Evolutionary conservation across 495 filamentous ascomycete species (phyloP), one percentile per base, ranked within the genome.

Genomic region (Elasticomyces elasticus): DNA sequence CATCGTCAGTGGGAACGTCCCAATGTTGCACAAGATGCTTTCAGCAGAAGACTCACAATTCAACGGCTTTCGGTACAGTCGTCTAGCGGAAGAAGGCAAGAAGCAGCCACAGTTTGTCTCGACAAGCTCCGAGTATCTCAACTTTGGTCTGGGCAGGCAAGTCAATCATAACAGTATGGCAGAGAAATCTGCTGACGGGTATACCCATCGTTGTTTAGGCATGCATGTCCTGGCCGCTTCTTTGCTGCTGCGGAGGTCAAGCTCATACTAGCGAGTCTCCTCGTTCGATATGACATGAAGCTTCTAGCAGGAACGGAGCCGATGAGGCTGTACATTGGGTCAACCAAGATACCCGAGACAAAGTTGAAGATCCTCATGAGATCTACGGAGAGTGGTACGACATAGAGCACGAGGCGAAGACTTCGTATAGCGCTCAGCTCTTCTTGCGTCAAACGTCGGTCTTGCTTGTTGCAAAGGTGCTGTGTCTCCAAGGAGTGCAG

Each of bases 161-260:
- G 43, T 22, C 11, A 10, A 27, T 23, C 11, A 47, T n/a, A 10
- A 5, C 24, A 22, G 20, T 47, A 22, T 22, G 43, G 27, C 11
- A 10, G 4, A 25, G 11, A 23, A 5, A 17, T 17, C 5, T 27
- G 6, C 33, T 13, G 24, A 12, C 20, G 5, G 20, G 6, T 9
- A 6, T 43, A n/a, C 31, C 10, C 40, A 17, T 43, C 40, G 20
- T 17, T 12, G 17, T 30, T 24, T 41, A 11, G 6, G 13, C 27
- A 30, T 6, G 45, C 45, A 26, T 49, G 73, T 44, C 71, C 71
- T 1, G 72, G 72, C 0, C 63, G 72, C 1, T 73, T 73, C 62
- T 74, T 74, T 57, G 71, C 71, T 2, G 51, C 68, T 5, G 64
- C 51, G 40, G 69, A 71, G 66, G 54, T 74, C 19, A 72, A 73